Base-by-base conservation (phyloP, 2,329 filamentous ascomycete species). In the Hysterium pulicare region DNA sequence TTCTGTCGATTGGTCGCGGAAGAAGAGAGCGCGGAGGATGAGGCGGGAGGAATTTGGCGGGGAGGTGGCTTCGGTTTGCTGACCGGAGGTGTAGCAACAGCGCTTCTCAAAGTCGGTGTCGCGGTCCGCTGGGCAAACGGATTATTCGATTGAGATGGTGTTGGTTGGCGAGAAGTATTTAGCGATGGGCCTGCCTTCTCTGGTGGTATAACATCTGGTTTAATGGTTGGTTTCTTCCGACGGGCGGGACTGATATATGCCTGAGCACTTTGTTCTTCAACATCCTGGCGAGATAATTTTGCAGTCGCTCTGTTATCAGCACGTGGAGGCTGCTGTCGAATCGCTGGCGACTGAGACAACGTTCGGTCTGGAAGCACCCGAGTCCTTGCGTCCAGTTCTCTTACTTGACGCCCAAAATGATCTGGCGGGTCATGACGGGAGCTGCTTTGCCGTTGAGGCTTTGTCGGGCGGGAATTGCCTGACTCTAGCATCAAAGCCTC, bases 221-320 rank as follows among this genome's bases (percentile, higher is more conserved):
- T 65, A 62, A 71, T 77, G 8, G 77, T 74, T 2, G 81, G 67
- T 64, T 84, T 88, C 66, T 84, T 91, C 58, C 90, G 80, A 53
- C 90, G 79, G 17, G 87, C 87, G 37, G 90, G 87, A 61, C 90
- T 96, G 42, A 96, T 77, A 63, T 97, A 96, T 22, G 84, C 86
- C 54, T 94, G 83, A 11, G 87, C 78, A 37, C 80, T 83, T 62
- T 95, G 84, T 48, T 94, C 86, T 59, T 95, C 90, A 9, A 85
- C 76, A 0, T 80, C 79, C 58, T 89, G 79, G 51, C 86, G 83
- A 46, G 78, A 87, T 10, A 95, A 72, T 41, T 84, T 83, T 7
- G 78, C 71, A 49, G 75, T 77, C 8, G 76, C 74, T 42, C 57
- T 51, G 42, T 61, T 64, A 30, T 65, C 61, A 10, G 52, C 15